Percentiles rank a stretch among this genome's conserved stretches.
Evolutionary conservation across 495 filamentous ascomycete species (phyloP).

Genomic region (Gamarada debralockiae): DNA sequence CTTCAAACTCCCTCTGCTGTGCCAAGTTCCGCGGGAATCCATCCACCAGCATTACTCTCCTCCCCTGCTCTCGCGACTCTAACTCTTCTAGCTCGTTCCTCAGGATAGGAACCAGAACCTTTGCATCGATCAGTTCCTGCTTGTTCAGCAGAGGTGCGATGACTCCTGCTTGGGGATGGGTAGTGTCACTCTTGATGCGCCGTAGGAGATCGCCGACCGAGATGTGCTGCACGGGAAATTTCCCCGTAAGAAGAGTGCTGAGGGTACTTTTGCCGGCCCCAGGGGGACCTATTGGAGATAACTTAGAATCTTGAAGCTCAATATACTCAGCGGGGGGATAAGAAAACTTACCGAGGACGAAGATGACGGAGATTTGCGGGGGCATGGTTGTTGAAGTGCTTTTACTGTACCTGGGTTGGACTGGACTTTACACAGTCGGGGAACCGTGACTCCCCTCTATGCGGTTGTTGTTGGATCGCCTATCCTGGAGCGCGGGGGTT

Average conservation of each 20-base stretch:
- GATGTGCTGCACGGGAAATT: conserved; percentile 7
- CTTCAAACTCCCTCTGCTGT: too few relatives aligned
- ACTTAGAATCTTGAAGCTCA: conserved; percentile 1
- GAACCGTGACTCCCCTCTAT: too few relatives aligned
- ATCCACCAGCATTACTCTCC: conserved; percentile 6
- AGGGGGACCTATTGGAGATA: conserved; percentile 1
- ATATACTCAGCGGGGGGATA: neutral
- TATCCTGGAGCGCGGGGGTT: too few relatives aligned
- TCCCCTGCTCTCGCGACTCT: neutral
- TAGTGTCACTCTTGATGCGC: neutral
- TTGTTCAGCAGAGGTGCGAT: neutral
- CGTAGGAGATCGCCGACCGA: conserved; percentile 9
- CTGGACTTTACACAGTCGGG: too few relatives aligned
- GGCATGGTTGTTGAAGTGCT: too few relatives aligned
- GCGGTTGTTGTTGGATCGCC: too few relatives aligned
- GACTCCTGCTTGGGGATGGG: neutral
- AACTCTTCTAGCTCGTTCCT: neutral
- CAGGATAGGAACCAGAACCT: conserved; percentile 5
- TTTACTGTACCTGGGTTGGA: too few relatives aligned
- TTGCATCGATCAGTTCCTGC: conserved; percentile 1
- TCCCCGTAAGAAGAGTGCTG: neutral
- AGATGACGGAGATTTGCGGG: too few relatives aligned
- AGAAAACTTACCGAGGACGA: too few relatives aligned
- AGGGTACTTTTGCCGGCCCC: conserved; percentile 12
- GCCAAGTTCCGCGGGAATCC: conserved; percentile 8